phyloP scores from a whole-genome alignment of 306 rosid genomes.

The Malus asiatica region DNA sequence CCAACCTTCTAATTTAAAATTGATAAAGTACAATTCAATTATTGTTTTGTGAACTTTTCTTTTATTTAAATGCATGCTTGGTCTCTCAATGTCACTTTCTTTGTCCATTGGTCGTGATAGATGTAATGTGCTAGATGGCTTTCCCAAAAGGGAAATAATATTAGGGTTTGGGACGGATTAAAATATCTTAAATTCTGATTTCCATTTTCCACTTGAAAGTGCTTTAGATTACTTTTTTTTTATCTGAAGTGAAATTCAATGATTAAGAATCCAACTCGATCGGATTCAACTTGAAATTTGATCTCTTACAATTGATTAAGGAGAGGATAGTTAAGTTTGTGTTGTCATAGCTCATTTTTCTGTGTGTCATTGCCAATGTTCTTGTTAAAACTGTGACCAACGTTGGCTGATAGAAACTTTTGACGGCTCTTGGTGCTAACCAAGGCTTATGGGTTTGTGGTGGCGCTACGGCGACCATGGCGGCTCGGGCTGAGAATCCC shows the following conservation, averaged over 20 bases:
- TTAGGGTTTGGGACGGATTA: background rate
- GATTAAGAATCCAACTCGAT: background rate
- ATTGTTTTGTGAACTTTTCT: background rate
- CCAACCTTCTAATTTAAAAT: background rate
- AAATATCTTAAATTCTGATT: background rate
- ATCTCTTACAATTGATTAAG: background rate
- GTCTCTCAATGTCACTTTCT: background rate
- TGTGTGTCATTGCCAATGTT: no score
- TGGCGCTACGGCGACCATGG: no score
- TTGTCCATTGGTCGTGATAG: background rate
- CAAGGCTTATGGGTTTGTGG: no score
- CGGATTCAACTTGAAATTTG: background rate
- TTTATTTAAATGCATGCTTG: background rate
- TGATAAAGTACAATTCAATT: background rate
- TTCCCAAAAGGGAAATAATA: slow-evolving; percentile 32
- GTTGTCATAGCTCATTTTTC: no score
- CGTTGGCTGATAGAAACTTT: no score
- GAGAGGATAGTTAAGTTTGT: background rate
- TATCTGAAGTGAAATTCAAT: background rate
- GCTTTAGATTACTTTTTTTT: background rate
- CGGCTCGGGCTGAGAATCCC: no score
- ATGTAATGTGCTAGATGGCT: background rate
- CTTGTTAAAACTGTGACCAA: no score
- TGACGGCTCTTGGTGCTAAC: no score
- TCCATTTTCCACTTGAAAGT: background rate